These are phyloP conservation scores for Puccinia coronata DNA, from an alignment of 1,284 basidiomycete species.

Conservation along the genomic window DNA sequence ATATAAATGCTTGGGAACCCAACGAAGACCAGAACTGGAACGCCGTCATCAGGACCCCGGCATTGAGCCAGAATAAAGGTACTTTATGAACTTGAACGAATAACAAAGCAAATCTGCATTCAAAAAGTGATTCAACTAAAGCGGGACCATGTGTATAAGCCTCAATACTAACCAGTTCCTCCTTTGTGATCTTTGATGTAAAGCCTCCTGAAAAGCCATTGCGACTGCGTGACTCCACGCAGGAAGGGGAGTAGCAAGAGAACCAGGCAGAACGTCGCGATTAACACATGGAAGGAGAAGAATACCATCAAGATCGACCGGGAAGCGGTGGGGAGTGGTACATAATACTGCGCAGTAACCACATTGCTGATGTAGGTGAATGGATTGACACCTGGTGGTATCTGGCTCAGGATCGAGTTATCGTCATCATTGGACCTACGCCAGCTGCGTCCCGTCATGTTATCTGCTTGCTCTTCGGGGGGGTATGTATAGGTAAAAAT, in stretches of 20 bases:
- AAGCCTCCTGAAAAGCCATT: conserved; percentile 10
- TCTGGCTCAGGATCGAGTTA: too few relatives aligned
- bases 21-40: not conserved
- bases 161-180: not conserved
- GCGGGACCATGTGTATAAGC: not conserved
- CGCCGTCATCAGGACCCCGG: conserved; percentile 4
- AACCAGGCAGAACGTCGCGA: not conserved
- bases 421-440: too few relatives aligned
- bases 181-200: not conserved
- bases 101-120: too few relatives aligned
- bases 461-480: too few relatives aligned
- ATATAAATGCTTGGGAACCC: not conserved
- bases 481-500: too few relatives aligned
- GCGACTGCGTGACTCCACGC: not conserved
- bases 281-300: not conserved
- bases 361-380: not conserved
- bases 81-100: not conserved
- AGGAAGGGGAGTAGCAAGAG: not conserved
- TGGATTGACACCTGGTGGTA: not conserved
- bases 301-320: not conserved
- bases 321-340: not conserved
- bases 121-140: not conserved
- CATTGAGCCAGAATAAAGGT: conserved; percentile 3
- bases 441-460: too few relatives aligned
- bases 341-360: not conserved